Evolutionary conservation across 2,329 filamentous ascomycete genomes (phyloP).

Genomic region (Phialemonium atrogriseum): DNA sequence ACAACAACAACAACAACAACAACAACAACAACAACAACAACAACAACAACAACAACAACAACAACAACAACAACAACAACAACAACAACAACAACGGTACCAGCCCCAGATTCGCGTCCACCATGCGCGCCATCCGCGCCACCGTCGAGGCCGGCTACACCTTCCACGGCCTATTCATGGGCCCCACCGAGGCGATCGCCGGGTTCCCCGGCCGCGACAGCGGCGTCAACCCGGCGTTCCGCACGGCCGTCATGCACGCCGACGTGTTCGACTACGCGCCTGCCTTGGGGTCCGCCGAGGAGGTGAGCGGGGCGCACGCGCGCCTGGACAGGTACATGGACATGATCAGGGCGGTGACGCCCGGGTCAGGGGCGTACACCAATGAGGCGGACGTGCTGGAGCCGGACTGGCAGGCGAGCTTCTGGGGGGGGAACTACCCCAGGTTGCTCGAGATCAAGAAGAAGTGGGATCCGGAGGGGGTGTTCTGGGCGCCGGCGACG

Average conservation of each 20-base stretch:
- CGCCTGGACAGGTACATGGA: constrained; percentile 6
- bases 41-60: too few species aligned
- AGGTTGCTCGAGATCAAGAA: constrained; percentile 7
- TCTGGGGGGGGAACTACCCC: constrained; percentile 10
- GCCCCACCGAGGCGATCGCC: constrained; percentile 10
- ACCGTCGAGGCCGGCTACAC: constrained; percentile 14
- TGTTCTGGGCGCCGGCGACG: too few species aligned
- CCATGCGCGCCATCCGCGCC: constrained; percentile 12
- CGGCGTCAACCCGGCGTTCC: constrained; percentile 18
- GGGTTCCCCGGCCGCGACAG: constrained; percentile 12
- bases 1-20: too few species aligned
- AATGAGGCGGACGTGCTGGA: constrained; percentile 13
- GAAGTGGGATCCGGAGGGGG: constrained; percentile 8
- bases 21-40: too few species aligned
- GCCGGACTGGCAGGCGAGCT: constrained; percentile 11
- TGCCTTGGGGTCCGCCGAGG: constrained; percentile 5
- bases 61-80: too few species aligned
- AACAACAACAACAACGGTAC: too few species aligned
- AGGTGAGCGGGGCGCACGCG: constrained; percentile 7
- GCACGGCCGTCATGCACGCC: constrained; percentile 10
- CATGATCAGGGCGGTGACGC: constrained; percentile 10
- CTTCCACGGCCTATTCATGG: constrained; percentile 17
- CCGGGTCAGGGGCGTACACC: constrained; percentile 10
- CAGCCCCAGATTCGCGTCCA: too few species aligned
- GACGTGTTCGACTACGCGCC: constrained; percentile 9